A percentile compares a stretch with the other conserved stretches of the same genome.
These are phyloP conservation scores for Spatholobus suberectus DNA, from an alignment of 306 rosid species.

Conservation along the genomic window DNA sequence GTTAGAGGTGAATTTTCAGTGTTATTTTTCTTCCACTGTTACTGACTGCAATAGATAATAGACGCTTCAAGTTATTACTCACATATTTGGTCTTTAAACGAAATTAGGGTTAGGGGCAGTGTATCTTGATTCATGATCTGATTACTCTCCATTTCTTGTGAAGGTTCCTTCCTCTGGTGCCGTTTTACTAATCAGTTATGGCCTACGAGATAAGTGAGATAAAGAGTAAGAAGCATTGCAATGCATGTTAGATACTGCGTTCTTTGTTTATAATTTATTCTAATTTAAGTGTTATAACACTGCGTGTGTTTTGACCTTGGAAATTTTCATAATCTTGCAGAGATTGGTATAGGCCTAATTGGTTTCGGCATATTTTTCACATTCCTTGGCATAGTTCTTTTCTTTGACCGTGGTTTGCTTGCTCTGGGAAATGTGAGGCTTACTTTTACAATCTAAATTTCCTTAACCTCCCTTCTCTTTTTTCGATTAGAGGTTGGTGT, in stretches of 20 bases:
- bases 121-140: slow-evolving; percentile 16
- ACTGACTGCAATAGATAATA: too few relatives aligned
- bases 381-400: slow-evolving; percentile 79
- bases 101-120: neutral
- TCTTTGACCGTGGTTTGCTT: slow-evolving; percentile 91
- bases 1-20: slow-evolving; percentile 17
- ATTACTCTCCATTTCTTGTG: slow-evolving; percentile 29
- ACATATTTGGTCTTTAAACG: neutral
- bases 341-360: slow-evolving; percentile 85
- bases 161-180: slow-evolving; percentile 37
- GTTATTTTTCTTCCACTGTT: neutral
- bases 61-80: neutral
- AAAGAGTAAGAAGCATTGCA: slow-evolving; percentile 65
- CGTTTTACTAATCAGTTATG: slow-evolving; percentile 50
- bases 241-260: neutral
- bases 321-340: slow-evolving; percentile 54
- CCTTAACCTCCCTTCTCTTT: neutral
- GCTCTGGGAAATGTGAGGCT: slow-evolving; percentile 85
- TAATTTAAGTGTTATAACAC: neutral
- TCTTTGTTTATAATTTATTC: slow-evolving; percentile 18
- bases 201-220: slow-evolving; percentile 74
- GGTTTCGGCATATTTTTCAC: slow-evolving; percentile 86
- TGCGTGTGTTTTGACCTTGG: slow-evolving; percentile 35
- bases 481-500: neutral
- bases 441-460: slow-evolving; percentile 31